Percentiles rank a stretch among this genome's conserved stretches.
These are phyloP conservation scores for Alliaria petiolata DNA, from an alignment of 345 rosid species.

Conservation along the genomic window DNA sequence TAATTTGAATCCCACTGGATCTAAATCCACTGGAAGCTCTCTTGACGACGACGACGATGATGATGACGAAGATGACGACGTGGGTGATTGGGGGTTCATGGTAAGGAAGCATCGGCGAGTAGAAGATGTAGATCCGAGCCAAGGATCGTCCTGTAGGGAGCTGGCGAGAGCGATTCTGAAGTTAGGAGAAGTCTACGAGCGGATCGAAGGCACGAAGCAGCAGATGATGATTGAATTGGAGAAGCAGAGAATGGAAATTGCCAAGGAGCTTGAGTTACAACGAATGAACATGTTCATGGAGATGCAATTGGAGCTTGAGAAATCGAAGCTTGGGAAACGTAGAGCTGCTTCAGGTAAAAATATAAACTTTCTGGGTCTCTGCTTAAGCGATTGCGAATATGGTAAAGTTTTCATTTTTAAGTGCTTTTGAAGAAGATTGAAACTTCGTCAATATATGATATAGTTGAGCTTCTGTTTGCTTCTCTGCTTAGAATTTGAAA, in stretches of 20 bases:
- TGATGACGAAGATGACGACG: slow-evolving; percentile 48
- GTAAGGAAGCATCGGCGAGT: slow-evolving; percentile 42
- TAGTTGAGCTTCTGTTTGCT: background rate
- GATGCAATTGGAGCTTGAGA: slow-evolving; percentile 63
- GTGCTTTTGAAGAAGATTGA: background rate
- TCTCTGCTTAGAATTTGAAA: background rate
- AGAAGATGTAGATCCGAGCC: slow-evolving; percentile 39
- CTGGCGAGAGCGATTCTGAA: slow-evolving; percentile 59
- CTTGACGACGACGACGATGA: slow-evolving; percentile 38
- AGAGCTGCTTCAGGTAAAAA: slow-evolving; percentile 33
- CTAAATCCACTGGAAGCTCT: slow-evolving; percentile 42
- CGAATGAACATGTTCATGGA: slow-evolving; percentile 70
- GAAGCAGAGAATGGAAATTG: slow-evolving; percentile 73
- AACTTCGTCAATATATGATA: background rate
- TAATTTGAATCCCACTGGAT: slow-evolving; percentile 12
- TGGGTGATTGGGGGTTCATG: slow-evolving; percentile 37
- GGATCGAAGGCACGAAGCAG: slow-evolving; percentile 61
- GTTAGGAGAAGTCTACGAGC: slow-evolving; percentile 66
- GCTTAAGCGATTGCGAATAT: background rate
- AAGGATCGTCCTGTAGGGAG: slow-evolving; percentile 45
- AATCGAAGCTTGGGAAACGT: slow-evolving; percentile 39
- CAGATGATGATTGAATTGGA: slow-evolving; percentile 70
- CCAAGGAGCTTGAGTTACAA: slow-evolving; percentile 64
- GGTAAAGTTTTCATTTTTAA: slow-evolving; percentile 10
- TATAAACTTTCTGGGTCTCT: background rate